These are phyloP conservation scores for Pochonia chlamydosporia DNA, from an alignment of 2,329 filamentous ascomycete genomes.

Conservation along the genomic window DNA sequence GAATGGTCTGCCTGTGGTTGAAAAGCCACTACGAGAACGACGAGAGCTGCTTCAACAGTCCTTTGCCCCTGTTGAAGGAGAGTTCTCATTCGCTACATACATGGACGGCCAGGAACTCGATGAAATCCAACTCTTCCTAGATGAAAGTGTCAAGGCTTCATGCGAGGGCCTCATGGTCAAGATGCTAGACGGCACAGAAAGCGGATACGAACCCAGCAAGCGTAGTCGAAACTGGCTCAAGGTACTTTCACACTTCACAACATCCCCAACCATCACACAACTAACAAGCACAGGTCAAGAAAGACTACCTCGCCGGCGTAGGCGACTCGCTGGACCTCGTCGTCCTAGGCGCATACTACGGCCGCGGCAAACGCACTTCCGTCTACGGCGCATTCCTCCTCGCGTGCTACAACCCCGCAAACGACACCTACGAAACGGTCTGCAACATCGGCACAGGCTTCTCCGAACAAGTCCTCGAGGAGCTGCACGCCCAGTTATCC, in stretches of 20 bases:
- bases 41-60: conserved; percentile 67
- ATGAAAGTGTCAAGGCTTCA: conserved; percentile 91
- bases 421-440: conserved; percentile 85
- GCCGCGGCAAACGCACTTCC: conserved; percentile 90
- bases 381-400: conserved; percentile 95
- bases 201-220: conserved; percentile 92
- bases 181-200: conserved; percentile 92
- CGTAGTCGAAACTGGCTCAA: conserved; percentile 98
- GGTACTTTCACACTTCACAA: too few relatives aligned
- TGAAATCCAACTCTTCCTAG: conserved; percentile 85
- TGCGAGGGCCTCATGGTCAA: conserved; percentile 99
- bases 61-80: conserved; percentile 75
- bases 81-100: conserved; percentile 83
- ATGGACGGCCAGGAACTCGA: conserved; percentile 87
- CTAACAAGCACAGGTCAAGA: conserved; percentile 66
- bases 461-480: conserved; percentile 87
- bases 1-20: conserved; percentile 84
- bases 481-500: conserved; percentile 70
- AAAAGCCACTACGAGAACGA: conserved; percentile 79
- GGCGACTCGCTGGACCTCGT: conserved; percentile 96
- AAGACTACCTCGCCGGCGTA: conserved; percentile 90
- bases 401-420: conserved; percentile 79
- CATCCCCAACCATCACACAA: background rate
- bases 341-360: conserved; percentile 88
- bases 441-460: conserved; percentile 99